Percentiles rank a stretch among this genome's conserved stretches.
Conservation (phyloP, 2,329 filamentous ascomycete genomes). For the Penicillium janthinellum region DNA sequence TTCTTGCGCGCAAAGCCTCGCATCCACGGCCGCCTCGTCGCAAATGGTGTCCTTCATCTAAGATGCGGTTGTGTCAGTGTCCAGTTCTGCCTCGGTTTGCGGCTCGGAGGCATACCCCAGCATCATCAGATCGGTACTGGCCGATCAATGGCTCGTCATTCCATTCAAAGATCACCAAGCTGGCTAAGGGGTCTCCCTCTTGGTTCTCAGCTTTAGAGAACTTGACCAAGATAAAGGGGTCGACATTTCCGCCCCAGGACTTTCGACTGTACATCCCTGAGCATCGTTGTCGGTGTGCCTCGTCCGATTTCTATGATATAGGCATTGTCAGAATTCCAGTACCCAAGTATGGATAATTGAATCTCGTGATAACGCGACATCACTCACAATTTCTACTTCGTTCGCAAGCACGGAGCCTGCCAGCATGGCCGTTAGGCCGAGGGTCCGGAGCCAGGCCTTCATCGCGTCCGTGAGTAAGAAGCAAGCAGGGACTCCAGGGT, state of each 20-base stretch:
- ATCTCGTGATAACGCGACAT: background rate
- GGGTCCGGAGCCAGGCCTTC: constrained; percentile 43
- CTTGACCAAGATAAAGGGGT: constrained; percentile 86
- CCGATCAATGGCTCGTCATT: constrained; percentile 79
- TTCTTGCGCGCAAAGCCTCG: constrained; percentile 72
- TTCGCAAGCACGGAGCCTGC: constrained; percentile 45
- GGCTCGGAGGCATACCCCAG: constrained; percentile 51
- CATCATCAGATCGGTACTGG: constrained; percentile 58
- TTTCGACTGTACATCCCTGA: constrained; percentile 90
- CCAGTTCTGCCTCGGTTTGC: background rate
- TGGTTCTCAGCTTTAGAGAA: constrained; percentile 66
- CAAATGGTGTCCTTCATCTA: constrained; percentile 71
- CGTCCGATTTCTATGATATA: constrained; percentile 66
- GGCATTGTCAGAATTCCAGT: background rate
- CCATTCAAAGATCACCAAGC: constrained; percentile 93
- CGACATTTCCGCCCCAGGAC: constrained; percentile 82
- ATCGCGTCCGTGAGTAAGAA: constrained; percentile 35
- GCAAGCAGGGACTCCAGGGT: constrained; percentile 29
- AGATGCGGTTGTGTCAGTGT: constrained; percentile 34
- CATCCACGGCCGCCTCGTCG: constrained; percentile 68
- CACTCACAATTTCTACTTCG: constrained; percentile 49
- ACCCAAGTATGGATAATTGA: background rate
- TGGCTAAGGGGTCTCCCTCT: constrained; percentile 72
- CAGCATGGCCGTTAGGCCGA: constrained; percentile 41
- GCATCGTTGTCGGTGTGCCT: constrained; percentile 80